phyloP scores from a whole-genome alignment of 495 filamentous ascomycete species.

The Annulohypoxylon maeteangense region DNA sequence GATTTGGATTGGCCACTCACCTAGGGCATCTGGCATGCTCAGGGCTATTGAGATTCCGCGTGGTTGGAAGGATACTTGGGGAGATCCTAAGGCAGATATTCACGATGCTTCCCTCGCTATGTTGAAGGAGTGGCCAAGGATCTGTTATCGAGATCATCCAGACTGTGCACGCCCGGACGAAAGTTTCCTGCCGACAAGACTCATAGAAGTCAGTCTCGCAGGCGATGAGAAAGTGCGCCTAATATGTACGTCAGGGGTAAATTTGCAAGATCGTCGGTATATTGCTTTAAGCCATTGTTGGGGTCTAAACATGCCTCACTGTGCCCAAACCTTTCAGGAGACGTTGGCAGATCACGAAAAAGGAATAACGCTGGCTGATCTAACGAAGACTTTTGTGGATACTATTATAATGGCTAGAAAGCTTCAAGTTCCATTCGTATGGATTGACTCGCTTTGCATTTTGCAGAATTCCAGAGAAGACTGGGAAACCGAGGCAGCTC shows the following conservation, averaged over 20 bases:
- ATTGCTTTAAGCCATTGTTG: background rate
- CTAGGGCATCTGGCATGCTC: background rate
- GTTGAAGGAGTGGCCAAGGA: background rate
- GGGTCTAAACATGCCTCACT: background rate
- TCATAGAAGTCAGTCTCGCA: background rate
- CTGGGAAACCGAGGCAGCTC: constrained; percentile 5
- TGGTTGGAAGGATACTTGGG: background rate
- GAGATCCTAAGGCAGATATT: background rate
- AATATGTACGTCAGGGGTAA: background rate
- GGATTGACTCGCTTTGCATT: constrained; percentile 11
- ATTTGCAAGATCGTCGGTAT: background rate
- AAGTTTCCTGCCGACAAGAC: background rate
- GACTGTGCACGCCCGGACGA: background rate
- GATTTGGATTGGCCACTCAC: background rate
- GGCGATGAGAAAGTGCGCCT: background rate
- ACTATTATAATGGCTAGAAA: background rate
- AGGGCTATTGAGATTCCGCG: background rate
- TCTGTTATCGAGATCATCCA: background rate
- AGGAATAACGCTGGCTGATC: background rate
- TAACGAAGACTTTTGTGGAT: background rate
- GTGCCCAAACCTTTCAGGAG: background rate
- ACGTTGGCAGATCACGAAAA: background rate
- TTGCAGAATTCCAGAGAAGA: constrained; percentile 1
- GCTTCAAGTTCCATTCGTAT: background rate
- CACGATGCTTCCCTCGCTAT: background rate